Evolutionary conservation across 2,329 filamentous ascomycete species (phyloP).

Genomic region (Paraconiothyrium brasiliense): DNA sequence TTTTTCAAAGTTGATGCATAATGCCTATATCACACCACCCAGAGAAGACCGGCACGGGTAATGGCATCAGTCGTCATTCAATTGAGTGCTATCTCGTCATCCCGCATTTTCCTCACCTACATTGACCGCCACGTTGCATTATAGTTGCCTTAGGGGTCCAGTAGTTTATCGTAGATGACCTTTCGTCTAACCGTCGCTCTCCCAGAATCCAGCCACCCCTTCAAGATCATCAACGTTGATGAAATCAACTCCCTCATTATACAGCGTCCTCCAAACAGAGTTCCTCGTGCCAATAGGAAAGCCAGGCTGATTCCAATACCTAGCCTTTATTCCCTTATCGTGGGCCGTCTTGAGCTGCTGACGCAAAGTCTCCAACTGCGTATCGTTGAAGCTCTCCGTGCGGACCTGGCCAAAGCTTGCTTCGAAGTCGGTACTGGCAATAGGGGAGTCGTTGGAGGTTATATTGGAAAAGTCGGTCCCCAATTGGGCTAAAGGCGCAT

Average conservation of each 20-base stretch:
- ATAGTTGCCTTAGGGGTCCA: background rate
- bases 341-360: constrained; percentile 64
- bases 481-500: constrained; percentile 63
- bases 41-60: too few relatives aligned
- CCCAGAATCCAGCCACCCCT: constrained; percentile 55
- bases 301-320: constrained; percentile 71
- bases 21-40: too few relatives aligned
- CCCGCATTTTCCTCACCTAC: background rate
- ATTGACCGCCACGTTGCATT: background rate
- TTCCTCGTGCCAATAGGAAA: constrained; percentile 64
- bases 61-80: too few relatives aligned
- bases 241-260: constrained; percentile 67
- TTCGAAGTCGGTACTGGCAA: constrained; percentile 63
- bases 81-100: too few relatives aligned
- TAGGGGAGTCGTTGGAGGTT: constrained; percentile 60
- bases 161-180: background rate
- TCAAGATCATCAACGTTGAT: constrained; percentile 72
- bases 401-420: constrained; percentile 52
- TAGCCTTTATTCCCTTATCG: constrained; percentile 64
- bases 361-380: constrained; percentile 61
- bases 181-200: constrained; percentile 31
- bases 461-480: constrained; percentile 55
- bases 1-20: too few relatives aligned
- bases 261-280: constrained; percentile 62
- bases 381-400: constrained; percentile 51